Percentiles rank a stretch among this genome's conserved stretches.
Evolutionary conservation across 805 yeast genomes (phyloP).

Genomic region (Schwanniomyces vanrijiae): DNA sequence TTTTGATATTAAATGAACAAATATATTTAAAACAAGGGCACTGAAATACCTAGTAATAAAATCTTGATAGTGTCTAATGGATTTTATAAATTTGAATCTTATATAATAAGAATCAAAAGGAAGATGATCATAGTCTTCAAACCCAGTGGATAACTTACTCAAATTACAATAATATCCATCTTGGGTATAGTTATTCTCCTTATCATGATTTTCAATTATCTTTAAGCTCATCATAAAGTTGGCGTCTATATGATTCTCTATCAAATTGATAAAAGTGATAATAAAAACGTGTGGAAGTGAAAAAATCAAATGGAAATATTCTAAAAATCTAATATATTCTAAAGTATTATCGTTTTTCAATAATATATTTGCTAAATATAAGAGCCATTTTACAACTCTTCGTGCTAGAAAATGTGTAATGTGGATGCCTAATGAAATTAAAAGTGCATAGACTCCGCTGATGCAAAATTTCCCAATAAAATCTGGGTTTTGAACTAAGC

Average conservation of each 20-base stretch:
- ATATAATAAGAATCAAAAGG: background rate
- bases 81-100: background rate
- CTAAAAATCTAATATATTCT: constrained; percentile 13
- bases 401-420: constrained; percentile 6
- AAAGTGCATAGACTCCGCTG: constrained; percentile 23
- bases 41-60: constrained; percentile 24
- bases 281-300: constrained; percentile 42
- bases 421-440: constrained; percentile 38
- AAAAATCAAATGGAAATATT: constrained; percentile 34
- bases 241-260: constrained; percentile 39
- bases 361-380: constrained; percentile 12
- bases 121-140: background rate
- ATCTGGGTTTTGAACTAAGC: constrained; percentile 46
- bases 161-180: constrained; percentile 14
- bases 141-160: constrained; percentile 12
- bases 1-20: constrained; percentile 31
- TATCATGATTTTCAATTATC: constrained; percentile 31
- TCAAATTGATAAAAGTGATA: constrained; percentile 33
- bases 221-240: constrained; percentile 37
- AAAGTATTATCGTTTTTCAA: constrained; percentile 6
- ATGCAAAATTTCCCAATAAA: constrained; percentile 18
- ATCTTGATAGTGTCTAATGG: background rate
- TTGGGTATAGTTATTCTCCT: background rate
- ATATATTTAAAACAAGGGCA: constrained; percentile 21
- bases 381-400: constrained; percentile 5